Conservation (phyloP, 495 filamentous ascomycete genomes). For the Neurospora sp. region DNA sequence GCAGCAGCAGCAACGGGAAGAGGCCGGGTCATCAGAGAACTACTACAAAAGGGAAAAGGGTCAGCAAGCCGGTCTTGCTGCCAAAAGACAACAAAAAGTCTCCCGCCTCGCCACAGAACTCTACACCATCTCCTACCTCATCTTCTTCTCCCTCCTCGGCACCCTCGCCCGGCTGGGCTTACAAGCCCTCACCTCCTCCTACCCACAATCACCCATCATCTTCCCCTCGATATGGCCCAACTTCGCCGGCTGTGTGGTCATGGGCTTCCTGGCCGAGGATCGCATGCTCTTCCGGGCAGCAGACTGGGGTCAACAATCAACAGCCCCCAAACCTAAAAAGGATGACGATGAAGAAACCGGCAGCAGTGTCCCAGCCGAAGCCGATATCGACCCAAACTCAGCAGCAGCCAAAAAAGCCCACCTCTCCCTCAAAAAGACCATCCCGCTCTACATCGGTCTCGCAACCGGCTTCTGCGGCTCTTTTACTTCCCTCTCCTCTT, state of each 20-base stretch:
- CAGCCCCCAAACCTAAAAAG: constrained; percentile 21
- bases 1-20: not conserved
- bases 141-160: constrained; percentile 79
- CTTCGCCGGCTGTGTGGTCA: constrained; percentile 67
- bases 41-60: not conserved
- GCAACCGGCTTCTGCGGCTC: constrained; percentile 91
- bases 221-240: constrained; percentile 84
- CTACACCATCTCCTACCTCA: constrained; percentile 71
- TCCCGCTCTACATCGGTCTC: constrained; percentile 85
- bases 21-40: constrained; percentile 4
- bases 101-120: constrained; percentile 58
- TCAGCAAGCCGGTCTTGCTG: not conserved
- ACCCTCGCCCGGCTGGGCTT: constrained; percentile 79
- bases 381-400: constrained; percentile 13
- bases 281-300: constrained; percentile 59
- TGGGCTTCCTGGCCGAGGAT: constrained; percentile 80
- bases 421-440: constrained; percentile 60
- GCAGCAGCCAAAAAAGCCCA: constrained; percentile 41
- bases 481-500: constrained; percentile 85
- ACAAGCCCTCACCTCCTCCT: constrained; percentile 70
- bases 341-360: constrained; percentile 22
- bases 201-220: constrained; percentile 64
- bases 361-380: constrained; percentile 4
- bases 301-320: constrained; percentile 43
- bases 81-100: constrained; percentile 4